Conservation (phyloP, 331 rosid genomes). For the Erythrophleum ivorense region DNA sequence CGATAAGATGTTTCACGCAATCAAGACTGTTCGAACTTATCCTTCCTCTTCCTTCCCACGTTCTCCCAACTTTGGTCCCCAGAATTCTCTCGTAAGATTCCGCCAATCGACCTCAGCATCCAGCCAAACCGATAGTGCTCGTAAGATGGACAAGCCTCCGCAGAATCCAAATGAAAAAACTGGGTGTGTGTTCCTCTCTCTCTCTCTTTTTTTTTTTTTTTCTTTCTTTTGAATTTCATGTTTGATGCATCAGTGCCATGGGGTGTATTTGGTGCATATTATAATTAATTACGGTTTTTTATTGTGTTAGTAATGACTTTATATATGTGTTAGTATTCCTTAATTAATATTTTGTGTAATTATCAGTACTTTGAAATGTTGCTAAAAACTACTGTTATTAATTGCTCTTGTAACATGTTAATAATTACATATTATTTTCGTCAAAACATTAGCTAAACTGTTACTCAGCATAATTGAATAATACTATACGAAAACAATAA, state of each 20-base stretch:
- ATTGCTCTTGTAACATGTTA: too few relatives aligned
- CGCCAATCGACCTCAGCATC: constrained; percentile 34
- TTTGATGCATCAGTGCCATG: not conserved
- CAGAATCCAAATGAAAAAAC: constrained; percentile 40
- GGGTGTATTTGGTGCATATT: not conserved
- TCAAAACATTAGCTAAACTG: too few relatives aligned
- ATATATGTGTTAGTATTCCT: too few relatives aligned
- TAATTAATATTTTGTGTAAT: too few relatives aligned
- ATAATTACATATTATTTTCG: too few relatives aligned
- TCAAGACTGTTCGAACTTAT: constrained; percentile 43
- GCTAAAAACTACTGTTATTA: too few relatives aligned
- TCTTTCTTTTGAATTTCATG: not conserved
- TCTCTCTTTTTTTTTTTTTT: too few relatives aligned
- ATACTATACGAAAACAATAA: too few relatives aligned
- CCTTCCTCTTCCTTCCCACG: constrained; percentile 40
- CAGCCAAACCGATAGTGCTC: constrained; percentile 32
- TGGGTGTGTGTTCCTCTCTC: constrained; percentile 53
- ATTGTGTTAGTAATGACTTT: too few relatives aligned
- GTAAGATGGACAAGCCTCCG: constrained; percentile 50
- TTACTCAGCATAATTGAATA: too few relatives aligned
- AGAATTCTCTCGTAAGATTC: constrained; percentile 46
- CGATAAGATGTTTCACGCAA: constrained; percentile 42
- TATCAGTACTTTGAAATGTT: too few relatives aligned
- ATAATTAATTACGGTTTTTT: too few relatives aligned
- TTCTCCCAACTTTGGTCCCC: constrained; percentile 34